These are phyloP conservation scores for Penicillium sp. DNA, from an alignment of 2,329 filamentous ascomycete genomes.

Conservation along the genomic window DNA sequence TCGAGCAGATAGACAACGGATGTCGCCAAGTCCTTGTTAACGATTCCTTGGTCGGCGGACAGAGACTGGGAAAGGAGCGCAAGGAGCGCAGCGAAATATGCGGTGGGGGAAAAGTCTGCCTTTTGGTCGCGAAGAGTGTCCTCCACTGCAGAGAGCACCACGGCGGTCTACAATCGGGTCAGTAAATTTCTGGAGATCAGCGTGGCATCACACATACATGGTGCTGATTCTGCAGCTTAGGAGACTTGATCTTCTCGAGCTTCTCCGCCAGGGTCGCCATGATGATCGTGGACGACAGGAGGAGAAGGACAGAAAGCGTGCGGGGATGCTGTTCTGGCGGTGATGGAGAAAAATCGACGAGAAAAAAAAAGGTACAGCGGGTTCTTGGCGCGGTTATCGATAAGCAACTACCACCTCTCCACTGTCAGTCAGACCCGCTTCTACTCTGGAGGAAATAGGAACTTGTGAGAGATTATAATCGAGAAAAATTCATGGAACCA, in stretches of 20 bases:
- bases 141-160: conserved; percentile 88
- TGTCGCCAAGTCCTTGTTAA: conserved; percentile 78
- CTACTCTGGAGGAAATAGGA: neutral
- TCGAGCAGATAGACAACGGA: conserved; percentile 95
- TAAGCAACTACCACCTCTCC: conserved; percentile 13
- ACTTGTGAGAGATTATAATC: neutral
- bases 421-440: neutral
- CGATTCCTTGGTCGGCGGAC: conserved; percentile 58
- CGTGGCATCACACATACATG: conserved; percentile 59
- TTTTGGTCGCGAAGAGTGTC: conserved; percentile 88
- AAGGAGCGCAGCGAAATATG: conserved; percentile 93
- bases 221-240: conserved; percentile 92
- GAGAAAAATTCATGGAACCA: neutral
- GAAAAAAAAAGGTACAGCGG: conserved; percentile 34
- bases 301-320: conserved; percentile 22
- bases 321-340: conserved; percentile 23
- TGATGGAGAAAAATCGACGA: conserved; percentile 26
- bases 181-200: conserved; percentile 1
- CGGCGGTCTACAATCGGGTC: conserved; percentile 46
- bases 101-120: conserved; percentile 76
- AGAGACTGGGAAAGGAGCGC: conserved; percentile 79
- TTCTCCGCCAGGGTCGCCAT: conserved; percentile 76
- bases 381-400: conserved; percentile 32
- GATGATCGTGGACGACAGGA: conserved; percentile 31
- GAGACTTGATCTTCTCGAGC: conserved; percentile 94